Base-by-base conservation (phyloP, 106 monocot species). In the Cymbidium sinense region DNA sequence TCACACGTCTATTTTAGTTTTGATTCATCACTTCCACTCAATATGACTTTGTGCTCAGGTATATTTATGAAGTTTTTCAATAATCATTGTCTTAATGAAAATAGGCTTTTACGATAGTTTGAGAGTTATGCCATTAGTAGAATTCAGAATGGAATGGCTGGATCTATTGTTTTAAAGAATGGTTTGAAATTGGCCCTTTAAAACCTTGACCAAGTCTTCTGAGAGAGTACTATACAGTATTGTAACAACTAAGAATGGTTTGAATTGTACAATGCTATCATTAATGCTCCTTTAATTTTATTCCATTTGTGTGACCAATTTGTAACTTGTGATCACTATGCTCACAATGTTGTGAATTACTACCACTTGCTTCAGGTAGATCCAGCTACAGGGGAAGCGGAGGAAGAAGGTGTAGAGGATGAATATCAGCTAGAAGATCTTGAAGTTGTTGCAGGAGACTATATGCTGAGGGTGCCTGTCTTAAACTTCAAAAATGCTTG, bases 351-450 rank as follows among this genome's bases (percentile, higher is more conserved):
- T 4, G 67, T 13, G 3, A 30, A 67, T 67, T 33, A 67, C 31
- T 47, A 5, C 43, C 0, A 21, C 54, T 31, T 61, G n/a, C 25
- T 80, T 79, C 89, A 99, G 99, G 92, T 99, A 18, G 99, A 99
- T 84, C 80, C 92, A 35, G 6, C 90, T 43, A 87, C 87, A 28
- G 99, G 95, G 29, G 99, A 99, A 78, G 92, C 87, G 44, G 95
- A 96, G 1, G 95, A 99, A 18, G 99, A 99, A 43, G 99, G 99
- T 62, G 92, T 95, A 33, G 99, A 95, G 77, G 99, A 99, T 81
- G 94, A 99, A 81, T 99, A 99, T 79, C 94, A 99, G 76, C 87
- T 99, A 4, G 95, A 99, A 85, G 99, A 99, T 77, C 77, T 99
- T 74, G 99, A 99, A 76, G 78, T 99, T 29, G 69, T 84, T 50